Conservation (phyloP, 73 alveolate genomes). For the Blepharisma stoltei region DNA sequence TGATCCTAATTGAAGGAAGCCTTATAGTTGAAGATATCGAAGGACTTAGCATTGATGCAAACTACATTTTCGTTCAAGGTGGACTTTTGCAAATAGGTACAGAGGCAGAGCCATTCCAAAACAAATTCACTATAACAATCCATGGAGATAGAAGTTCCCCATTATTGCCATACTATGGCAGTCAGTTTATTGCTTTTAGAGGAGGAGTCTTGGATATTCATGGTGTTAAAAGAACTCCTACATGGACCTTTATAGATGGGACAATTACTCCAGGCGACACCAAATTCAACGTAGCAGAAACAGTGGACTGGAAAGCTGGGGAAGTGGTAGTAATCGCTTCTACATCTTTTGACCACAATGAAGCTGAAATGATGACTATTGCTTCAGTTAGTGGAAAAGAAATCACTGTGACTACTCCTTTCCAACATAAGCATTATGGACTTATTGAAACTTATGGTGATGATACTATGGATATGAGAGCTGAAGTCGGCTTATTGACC, state of each 20-base stretch:
- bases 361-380: conserved; percentile 65
- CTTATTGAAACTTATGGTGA: conserved; percentile 18
- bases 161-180: conserved; percentile 55
- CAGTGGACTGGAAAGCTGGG: conserved; percentile 76
- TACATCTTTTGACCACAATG: conserved; percentile 48
- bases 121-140: conserved; percentile 63
- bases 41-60: conserved; percentile 26
- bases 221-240: conserved; percentile 59
- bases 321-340: conserved; percentile 76
- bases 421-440: conserved; percentile 40
- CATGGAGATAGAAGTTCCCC: conserved; percentile 66
- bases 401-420: conserved; percentile 37
- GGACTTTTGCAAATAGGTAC: conserved; percentile 56
- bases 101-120: conserved; percentile 57
- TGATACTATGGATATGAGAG: conserved; percentile 57
- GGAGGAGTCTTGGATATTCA: conserved; percentile 71
- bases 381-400: conserved; percentile 36
- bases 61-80: conserved; percentile 9
- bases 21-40: conserved; percentile 38
- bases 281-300: conserved; percentile 37
- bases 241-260: conserved; percentile 73
- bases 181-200: conserved; percentile 26
- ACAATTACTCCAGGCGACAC: conserved; percentile 60
- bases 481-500: conserved; percentile 85
- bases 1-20: conserved; percentile 45